phyloP scores from a whole-genome alignment of 2,329 filamentous ascomycete species.

The Lachnellula subtilissima region DNA sequence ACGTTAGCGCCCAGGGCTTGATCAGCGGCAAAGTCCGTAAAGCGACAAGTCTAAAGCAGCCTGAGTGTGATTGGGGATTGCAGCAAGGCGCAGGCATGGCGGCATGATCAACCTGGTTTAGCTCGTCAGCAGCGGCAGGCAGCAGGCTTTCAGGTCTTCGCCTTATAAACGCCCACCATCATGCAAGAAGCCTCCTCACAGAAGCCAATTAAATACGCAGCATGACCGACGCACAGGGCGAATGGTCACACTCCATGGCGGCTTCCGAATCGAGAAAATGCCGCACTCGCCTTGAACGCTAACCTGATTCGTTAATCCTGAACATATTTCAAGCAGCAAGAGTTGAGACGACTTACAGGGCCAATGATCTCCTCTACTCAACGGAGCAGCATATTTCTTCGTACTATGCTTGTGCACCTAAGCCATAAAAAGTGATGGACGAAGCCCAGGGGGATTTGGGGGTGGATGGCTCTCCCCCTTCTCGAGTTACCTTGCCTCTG shows the following conservation, averaged over 20 bases:
- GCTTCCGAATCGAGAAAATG: neutral
- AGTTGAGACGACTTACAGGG: neutral
- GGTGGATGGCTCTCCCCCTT: neutral
- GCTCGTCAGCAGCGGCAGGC: neutral
- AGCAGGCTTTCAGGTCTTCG: neutral
- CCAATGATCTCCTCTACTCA: neutral
- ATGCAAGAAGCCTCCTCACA: neutral
- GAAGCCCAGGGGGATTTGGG: neutral
- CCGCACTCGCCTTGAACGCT: neutral
- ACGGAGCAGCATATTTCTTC: neutral
- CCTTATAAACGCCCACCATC: neutral
- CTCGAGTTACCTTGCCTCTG: neutral
- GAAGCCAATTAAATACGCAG: neutral
- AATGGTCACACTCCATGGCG: neutral
- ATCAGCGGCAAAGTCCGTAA: slow-evolving; percentile 1
- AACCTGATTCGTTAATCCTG: neutral
- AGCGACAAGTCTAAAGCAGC: slow-evolving; percentile 1
- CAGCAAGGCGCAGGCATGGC: neutral
- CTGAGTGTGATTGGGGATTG: neutral
- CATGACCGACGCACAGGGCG: neutral
- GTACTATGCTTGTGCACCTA: neutral
- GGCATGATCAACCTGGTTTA: neutral
- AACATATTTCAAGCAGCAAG: neutral
- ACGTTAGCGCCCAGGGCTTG: neutral
- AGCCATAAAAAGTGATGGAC: neutral